These are phyloP conservation scores for Teratosphaeria viscida DNA, from an alignment of 2,329 filamentous ascomycete genomes.

Conservation along the genomic window DNA sequence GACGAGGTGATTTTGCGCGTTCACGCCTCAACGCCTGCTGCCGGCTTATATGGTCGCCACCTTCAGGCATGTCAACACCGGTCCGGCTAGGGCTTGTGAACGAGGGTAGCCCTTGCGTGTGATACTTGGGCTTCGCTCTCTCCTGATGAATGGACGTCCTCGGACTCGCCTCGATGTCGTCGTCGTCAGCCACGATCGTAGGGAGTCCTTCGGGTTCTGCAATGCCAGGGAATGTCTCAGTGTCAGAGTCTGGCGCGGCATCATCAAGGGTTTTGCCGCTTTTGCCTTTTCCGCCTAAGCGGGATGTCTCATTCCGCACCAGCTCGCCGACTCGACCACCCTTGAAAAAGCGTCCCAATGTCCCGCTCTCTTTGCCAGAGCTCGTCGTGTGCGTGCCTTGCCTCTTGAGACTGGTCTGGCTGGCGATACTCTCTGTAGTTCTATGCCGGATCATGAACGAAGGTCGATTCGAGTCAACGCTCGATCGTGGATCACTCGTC, in stretches of 20 bases:
- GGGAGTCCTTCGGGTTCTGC: slow-evolving; percentile 29
- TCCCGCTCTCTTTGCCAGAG: slow-evolving; percentile 36
- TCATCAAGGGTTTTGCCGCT: slow-evolving; percentile 1
- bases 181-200: slow-evolving; percentile 7
- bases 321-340: slow-evolving; percentile 63
- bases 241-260: slow-evolving; percentile 33
- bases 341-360: slow-evolving; percentile 64
- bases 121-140: slow-evolving; percentile 31
- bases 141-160: slow-evolving; percentile 22
- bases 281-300: slow-evolving; percentile 50
- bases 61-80: slow-evolving; percentile 5
- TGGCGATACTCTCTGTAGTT: slow-evolving; percentile 40
- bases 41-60: slow-evolving; percentile 33
- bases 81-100: slow-evolving; percentile 38
- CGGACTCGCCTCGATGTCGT: slow-evolving; percentile 28
- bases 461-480: slow-evolving; percentile 29
- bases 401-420: slow-evolving; percentile 24
- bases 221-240: slow-evolving; percentile 36
- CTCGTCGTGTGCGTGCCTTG: slow-evolving; percentile 9
- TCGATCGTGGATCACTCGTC: slow-evolving; percentile 16
- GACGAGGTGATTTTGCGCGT: slow-evolving; percentile 31
- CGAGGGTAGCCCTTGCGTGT: slow-evolving; percentile 37
- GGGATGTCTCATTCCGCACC: slow-evolving; percentile 54
- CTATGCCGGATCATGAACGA: slow-evolving; percentile 15
- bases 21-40: slow-evolving; percentile 30